Evolutionary conservation across 306 rosid species (phyloP), one percentile per base, ranked within the genome.

Genomic region (Elaeagnus macrophylla): DNA sequence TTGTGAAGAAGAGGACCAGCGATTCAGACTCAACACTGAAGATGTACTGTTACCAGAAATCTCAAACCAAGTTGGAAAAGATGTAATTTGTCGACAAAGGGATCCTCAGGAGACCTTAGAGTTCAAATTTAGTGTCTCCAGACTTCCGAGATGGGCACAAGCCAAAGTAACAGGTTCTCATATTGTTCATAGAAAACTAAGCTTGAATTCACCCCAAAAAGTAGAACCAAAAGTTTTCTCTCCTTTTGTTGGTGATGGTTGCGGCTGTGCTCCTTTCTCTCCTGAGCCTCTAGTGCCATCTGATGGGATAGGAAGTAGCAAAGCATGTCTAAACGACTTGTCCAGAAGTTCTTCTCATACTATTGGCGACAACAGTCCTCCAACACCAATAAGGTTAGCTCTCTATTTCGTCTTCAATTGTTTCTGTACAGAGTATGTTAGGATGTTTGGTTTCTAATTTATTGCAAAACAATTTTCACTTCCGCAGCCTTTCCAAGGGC

Each of bases 91-190:
- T 60, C 64, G 64, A 56, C 62, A 67, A 42, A 67, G 53, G 44
- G 53, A 69, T 36, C 64, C 59, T 47, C 72, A 59, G 41, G 72
- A 74, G 72, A 70, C 65, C 63, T 69, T 71, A 48, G 66, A 72
- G 65, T 85, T 81, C 71, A 82, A 74, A 55, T 85, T 82, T 73
- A 85, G 86, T 57, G 74, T 72, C 65, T 85, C 89, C 47, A 77
- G 86, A 76, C 84, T 85, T 68, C 94, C 94, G 16, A 79, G 67
- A 64, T 85, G 94, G 94, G 89, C 94, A 54, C 85, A 75, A 68
- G 64, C 66, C 39, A 82, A 81, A 75, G 73, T 79, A 38, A 60
- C 66, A 13, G 54, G 54, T 73, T 51, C 74, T 39, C 61, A 59
- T 54, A 38, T 46, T 55, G 71, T 56, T 54, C 49, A 61, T 54